Base-by-base conservation (phyloP, 768 basidiomycete species). In the Russula brevipes region DNA sequence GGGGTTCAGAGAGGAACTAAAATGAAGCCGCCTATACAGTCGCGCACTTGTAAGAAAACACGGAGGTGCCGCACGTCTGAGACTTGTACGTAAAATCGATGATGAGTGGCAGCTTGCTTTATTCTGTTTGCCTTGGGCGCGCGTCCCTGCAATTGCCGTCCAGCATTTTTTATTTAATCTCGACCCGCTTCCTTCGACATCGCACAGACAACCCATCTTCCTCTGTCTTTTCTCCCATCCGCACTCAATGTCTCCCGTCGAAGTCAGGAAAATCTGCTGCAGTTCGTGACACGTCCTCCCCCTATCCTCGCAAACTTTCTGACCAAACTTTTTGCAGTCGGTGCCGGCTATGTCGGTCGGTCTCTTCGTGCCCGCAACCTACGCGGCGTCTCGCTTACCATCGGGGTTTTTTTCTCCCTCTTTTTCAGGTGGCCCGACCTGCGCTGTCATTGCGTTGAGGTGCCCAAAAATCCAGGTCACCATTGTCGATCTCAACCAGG, bases 401-500 rank as follows among this genome's bases (percentile, higher is more conserved):
- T 19, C 8, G n/a, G n/a, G n/a, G 11, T n/a, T 56, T 49, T 50
- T 50, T 30, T 44, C 10, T 16, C 41, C n/a, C 38, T 57, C 19
- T 57, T 47, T 30, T 30, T 14, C 68, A 94, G 93, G 94, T 72
- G 94, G 94, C 39, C 94, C 94, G 31, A 98, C 94, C 49, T 96
- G 94, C 73, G 90, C 94, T 53, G 94, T 97, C 72, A 92, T 97
- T 69, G 94, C 94, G 19, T 80, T 91, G 69, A 94, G 92, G 75
- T 96, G 94, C 74, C 92, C 94, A 54, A 83, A 95, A 72, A 91
- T 98, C 77, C 78, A 78, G 49, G 96, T 99, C 72, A 99, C 94
- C 70, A 99, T 99, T 70, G 97, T 98, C 71, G 97, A 99, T 77
- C 82, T 99, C 69, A 98, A 98, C 82, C 81, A 94, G 73, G 80